Evolutionary conservation across 495 filamentous ascomycete genomes (phyloP), one percentile per base, ranked within the genome.

Genomic region (Penicillium salamii): DNA sequence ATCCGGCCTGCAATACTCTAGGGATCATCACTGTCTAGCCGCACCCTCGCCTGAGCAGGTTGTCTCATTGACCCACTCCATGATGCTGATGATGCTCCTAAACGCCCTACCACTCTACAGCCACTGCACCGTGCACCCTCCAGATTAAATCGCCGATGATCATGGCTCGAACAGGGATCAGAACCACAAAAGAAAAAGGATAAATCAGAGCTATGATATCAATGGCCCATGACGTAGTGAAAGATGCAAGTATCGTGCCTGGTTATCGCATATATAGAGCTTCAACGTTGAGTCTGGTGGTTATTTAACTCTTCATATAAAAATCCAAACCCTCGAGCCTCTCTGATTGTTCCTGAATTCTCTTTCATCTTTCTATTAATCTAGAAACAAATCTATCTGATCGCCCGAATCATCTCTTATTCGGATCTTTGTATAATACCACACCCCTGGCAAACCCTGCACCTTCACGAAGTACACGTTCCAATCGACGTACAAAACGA

Each of bases 201-300:
- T 18, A 14, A 28, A 11, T 18, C 7, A 29, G 35, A 20, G 14
- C 34, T 38, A 24, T 63, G 60, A 61, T 63, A 63, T 58, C 60
- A 58, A 53, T 23, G 7, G 40, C 4, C 24, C 17, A 53, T 63
- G 60, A 63, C 60, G 60, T 61, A 57, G 54, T 46, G 19, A 34
- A 37, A 45, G 52, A 18, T 49, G 11, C 42, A 11, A 8, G 32
- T 21, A 35, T 45, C 15, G 41, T 57, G 18, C 47, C 53, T 57
- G 53, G 36, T 23, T 43, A 35, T 5, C 26, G 38, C 35, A 11
- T 53, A 54, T 51, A 51, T 55, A 59, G 46, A 24, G 38, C 35
- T 28, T n/a, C 17, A 29, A 14, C 33, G 18, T 9, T 44, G 7
- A n/a, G 15, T 31, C 44, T 13, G 52, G 4, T 26, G 50, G 55